phyloP scores from a whole-genome alignment of 2,329 filamentous ascomycete genomes.

The Phaeosphaeriaceae sp. region DNA sequence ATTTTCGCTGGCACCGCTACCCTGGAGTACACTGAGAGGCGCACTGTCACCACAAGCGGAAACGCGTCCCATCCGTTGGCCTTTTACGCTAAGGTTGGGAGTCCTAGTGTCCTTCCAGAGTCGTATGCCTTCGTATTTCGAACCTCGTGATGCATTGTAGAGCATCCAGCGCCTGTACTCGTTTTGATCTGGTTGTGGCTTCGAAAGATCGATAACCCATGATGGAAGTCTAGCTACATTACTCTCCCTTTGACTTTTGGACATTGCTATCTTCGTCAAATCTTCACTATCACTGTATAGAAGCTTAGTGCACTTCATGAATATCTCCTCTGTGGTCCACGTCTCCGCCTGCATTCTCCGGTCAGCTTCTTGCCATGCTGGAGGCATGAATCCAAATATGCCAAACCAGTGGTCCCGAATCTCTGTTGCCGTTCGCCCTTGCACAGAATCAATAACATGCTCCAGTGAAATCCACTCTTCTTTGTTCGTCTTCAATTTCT shows the following conservation, averaged over 20 bases:
- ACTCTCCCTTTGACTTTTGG: background rate
- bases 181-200: background rate
- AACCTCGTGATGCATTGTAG: constrained; percentile 1
- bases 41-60: too few species aligned
- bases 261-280: background rate
- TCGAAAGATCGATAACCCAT: constrained; percentile 7
- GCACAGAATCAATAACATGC: constrained; percentile 2
- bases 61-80: background rate
- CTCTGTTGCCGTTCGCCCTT: constrained; percentile 7
- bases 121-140: background rate
- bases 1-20: too few species aligned
- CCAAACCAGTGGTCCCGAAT: constrained; percentile 12
- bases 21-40: too few species aligned
- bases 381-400: constrained; percentile 10
- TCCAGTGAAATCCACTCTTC: background rate
- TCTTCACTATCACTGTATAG: constrained; percentile 1
- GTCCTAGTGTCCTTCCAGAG: background rate
- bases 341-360: background rate
- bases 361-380: constrained; percentile 1
- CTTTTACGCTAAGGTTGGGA: background rate
- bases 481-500: background rate
- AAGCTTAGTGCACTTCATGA: constrained; percentile 1
- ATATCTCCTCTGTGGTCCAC: background rate
- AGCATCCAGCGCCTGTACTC: background rate
- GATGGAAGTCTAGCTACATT: constrained; percentile 2